phyloP scores from a whole-genome alignment of 495 filamentous ascomycete genomes.

The Baudoinia panamericana region DNA sequence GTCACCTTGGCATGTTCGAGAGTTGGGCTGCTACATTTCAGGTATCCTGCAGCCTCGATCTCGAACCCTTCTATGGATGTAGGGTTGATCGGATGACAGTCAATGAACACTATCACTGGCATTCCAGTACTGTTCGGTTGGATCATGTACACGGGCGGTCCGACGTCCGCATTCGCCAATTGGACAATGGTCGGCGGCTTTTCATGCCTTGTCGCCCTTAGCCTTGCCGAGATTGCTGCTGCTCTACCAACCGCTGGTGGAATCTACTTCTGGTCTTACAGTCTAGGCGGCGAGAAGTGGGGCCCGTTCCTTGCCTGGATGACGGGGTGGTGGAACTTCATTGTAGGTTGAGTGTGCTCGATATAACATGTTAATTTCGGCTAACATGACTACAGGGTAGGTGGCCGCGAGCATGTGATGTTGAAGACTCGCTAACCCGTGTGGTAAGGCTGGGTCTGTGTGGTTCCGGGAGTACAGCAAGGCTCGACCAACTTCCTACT shows the following conservation, averaged over 20 bases:
- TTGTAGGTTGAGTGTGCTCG: conserved; percentile 21
- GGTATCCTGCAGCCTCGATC: background rate
- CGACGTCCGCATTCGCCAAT: conserved; percentile 6
- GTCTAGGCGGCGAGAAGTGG: conserved; percentile 25
- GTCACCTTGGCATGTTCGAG: conserved; percentile 8
- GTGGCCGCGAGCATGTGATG: too few relatives aligned
- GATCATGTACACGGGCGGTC: conserved; percentile 11
- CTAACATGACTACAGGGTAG: too few relatives aligned
- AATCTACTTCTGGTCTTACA: conserved; percentile 25
- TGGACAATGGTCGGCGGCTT: conserved; percentile 13
- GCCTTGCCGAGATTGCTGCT: conserved; percentile 20
- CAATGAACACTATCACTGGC: conserved; percentile 11
- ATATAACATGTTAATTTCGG: too few relatives aligned
- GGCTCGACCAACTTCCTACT: conserved; percentile 29
- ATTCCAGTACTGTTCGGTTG: conserved; percentile 10
- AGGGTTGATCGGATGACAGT: too few relatives aligned
- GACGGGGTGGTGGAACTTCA: conserved; percentile 28
- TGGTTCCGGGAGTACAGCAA: conserved; percentile 21
- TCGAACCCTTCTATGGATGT: too few relatives aligned
- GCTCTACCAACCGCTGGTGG: conserved; percentile 27
- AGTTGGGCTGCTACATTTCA: conserved; percentile 8
- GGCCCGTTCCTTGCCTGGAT: conserved; percentile 29
- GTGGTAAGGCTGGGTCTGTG: conserved; percentile 6
- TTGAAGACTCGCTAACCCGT: too few relatives aligned
- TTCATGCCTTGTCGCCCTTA: conserved; percentile 10